Base-by-base conservation (phyloP, 2,329 filamentous ascomycete genomes). In the Monascus ruber region DNA sequence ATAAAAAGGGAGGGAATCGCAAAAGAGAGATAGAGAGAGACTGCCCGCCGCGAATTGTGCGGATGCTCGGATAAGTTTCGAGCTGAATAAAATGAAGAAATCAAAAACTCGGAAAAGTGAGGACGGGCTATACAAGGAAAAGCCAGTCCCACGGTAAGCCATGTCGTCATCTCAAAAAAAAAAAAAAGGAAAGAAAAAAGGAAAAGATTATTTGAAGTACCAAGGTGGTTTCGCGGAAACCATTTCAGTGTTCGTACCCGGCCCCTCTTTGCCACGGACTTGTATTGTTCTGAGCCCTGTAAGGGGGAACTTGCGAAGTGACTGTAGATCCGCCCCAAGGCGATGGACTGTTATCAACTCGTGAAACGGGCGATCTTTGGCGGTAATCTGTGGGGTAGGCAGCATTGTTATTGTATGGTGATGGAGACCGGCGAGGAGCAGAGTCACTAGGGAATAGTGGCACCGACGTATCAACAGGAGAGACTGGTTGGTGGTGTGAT, bases 211-310 rank as follows among this genome's bases (percentile, higher is more conserved):
- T 43, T 49, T 43, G 43, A 43, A 35, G 17, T 17, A 17, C 17
- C 17, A 17, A 17, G 17, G 17, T 17, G 17, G 17, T 17, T 17
- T 17, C 17, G 17, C 17, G 17, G 17, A 37, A 36, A 45, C 28
- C 43, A 41, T 38, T 47, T 61, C 63, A 73, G 56, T 74, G 71
- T 43, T 80, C 76, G 50, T 80, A 81, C 34, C 77, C 77, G 27
- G 77, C 77, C 33, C 77, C 77, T 55, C 77, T 63, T 60, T 81
- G 76, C 77, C 77, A 81, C 38, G 76, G 76, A 60, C 74, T 79
- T 31, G 71, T 58, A 53, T 69, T 77, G 52, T 74, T 72, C 47
- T 70, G 66, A 45, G 64, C 51, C 44, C 71, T 59, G 50, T 63
- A 69, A 35, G 57, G 46, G 28, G 51, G 41, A 24, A 46, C 17